Evolutionary conservation across 257 asterid species (phyloP), one percentile per base, ranked within the genome.

Genomic region (Cruciata laevipes): DNA sequence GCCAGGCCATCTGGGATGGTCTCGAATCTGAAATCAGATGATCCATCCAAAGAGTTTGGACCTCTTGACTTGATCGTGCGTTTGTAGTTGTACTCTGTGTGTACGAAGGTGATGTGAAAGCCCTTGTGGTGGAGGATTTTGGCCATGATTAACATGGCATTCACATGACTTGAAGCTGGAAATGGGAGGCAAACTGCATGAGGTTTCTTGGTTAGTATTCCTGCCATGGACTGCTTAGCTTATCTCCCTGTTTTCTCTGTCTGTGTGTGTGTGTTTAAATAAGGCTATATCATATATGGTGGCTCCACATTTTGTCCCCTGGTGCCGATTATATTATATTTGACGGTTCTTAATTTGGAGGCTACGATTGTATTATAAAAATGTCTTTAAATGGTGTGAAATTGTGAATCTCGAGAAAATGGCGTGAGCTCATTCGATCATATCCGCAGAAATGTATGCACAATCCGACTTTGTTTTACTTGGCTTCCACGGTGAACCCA

Each of bases 71-170:
- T 58, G 18, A 74, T 37, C 13, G 64, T 3, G 40, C 78, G 71
- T 4, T 59, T 69, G 33, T 68, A 74, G 60, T 68, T 74, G n/a
- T 51, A 56, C 16, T 74, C 74, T n/a, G 78, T 68, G 61, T 68
- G 74, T 0, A 74, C 78, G 53, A 68, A 74, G 5, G 78, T 74
- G 49, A 74, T 74, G 60, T 69, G 57, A 42, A 68, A 74, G 55
- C 78, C 78, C 27, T 55, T 69, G 63, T n/a, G 55, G 62, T 63
- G 61, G 12, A 74, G 74, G 35, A 68, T 35, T 55, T 74, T 69
- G 21, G 78, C 74, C 49, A 74, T 20, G 16, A 30, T 74, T 18
- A 70, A 30, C 74, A 74, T 74, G 4, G 74, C 67, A 13, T 32
- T 38, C 7, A 68, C 32, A 44, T 74, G 78, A 53, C 78, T 71